Conservation (phyloP, 2,329 filamentous ascomycete species). For the Falciphora oryzae region DNA sequence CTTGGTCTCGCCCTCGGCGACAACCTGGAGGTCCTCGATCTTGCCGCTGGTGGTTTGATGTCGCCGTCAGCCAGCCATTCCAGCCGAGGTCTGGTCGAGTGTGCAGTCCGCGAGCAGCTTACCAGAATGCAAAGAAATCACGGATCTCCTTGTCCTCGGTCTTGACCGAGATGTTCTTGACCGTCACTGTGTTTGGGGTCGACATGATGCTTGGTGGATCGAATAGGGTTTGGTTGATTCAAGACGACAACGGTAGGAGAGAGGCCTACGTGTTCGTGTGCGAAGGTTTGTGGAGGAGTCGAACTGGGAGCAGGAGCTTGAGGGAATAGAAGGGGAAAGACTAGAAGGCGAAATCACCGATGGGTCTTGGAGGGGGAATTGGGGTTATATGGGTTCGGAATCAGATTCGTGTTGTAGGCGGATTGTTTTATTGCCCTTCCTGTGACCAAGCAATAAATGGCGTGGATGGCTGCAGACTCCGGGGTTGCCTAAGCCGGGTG, state of each 20-base stretch:
- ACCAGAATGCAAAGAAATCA: constrained; percentile 98
- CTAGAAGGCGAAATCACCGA: not conserved
- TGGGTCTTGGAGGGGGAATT: not conserved
- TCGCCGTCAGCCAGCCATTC: not conserved
- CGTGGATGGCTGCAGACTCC: not conserved
- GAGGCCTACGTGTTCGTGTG: not conserved
- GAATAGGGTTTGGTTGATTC: not conserved
- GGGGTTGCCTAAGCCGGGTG: not conserved
- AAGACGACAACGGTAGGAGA: not conserved
- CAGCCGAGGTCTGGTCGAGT: not conserved
- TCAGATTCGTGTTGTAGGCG: too few relatives aligned
- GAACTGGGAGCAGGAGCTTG: constrained; percentile 4
- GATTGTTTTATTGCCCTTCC: not conserved
- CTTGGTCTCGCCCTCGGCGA: constrained; percentile 62
- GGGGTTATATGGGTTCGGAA: not conserved
- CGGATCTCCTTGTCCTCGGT: constrained; percentile 87
- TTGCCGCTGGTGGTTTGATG: constrained; percentile 61
- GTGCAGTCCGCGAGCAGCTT: constrained; percentile 26
- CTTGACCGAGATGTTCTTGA: constrained; percentile 77
- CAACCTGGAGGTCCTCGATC: constrained; percentile 77
- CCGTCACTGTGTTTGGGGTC: constrained; percentile 40
- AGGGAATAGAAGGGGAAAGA: not conserved
- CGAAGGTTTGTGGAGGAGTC: not conserved
- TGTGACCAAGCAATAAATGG: not conserved
- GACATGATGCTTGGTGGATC: constrained; percentile 15